Evolutionary conservation across 2,329 filamentous ascomycete species (phyloP).

Genomic region (Bimuria novae-zelandiae): DNA sequence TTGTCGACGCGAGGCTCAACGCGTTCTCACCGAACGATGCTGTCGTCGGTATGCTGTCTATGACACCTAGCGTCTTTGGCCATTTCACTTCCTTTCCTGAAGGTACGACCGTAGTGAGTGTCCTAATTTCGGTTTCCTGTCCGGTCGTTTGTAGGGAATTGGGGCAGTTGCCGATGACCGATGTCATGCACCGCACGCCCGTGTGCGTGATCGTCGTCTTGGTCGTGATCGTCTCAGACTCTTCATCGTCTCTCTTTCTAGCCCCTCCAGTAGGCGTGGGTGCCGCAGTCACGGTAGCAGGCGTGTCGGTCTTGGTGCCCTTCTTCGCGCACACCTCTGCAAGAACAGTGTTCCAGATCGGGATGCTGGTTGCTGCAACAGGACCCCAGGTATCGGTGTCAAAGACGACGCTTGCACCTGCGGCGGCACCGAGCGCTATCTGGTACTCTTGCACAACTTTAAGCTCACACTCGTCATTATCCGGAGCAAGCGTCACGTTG

Average conservation of each 20-base stretch:
- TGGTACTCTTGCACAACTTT: constrained; percentile 55
- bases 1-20: constrained; percentile 45
- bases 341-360: constrained; percentile 60
- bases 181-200: constrained; percentile 51
- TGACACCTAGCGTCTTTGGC: constrained; percentile 42
- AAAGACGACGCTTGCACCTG: constrained; percentile 58
- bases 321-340: constrained; percentile 49
- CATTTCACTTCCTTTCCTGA: constrained; percentile 46
- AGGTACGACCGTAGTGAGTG: constrained; percentile 45
- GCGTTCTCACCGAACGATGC: constrained; percentile 51
- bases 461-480: constrained; percentile 51
- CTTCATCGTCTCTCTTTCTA: constrained; percentile 29
- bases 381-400: constrained; percentile 57
- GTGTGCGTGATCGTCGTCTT: constrained; percentile 50
- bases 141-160: constrained; percentile 54
- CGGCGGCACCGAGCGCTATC: constrained; percentile 58
- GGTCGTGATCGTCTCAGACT: constrained; percentile 48
- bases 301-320: constrained; percentile 12
- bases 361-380: constrained; percentile 51
- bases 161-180: constrained; percentile 56
- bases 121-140: constrained; percentile 45
- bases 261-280: constrained; percentile 17
- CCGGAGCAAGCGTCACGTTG: constrained; percentile 52
- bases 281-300: constrained; percentile 21
- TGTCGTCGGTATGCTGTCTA: constrained; percentile 35